Evolutionary conservation across 169 alveolate species (phyloP).

Genomic region (Eimeria sp.): DNA sequence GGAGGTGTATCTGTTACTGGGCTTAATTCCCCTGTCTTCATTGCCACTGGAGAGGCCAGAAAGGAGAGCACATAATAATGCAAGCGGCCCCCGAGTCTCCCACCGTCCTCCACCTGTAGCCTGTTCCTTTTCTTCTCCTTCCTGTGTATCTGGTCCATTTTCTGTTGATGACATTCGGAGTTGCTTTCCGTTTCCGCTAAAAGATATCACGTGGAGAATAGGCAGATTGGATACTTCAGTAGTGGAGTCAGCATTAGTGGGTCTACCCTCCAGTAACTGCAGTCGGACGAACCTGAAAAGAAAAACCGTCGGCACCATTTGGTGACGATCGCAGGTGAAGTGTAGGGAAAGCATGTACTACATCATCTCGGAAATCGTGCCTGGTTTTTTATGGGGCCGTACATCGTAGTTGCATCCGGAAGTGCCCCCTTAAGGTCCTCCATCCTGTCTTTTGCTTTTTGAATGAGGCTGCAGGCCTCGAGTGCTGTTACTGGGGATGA

Average conservation of each 20-base stretch:
- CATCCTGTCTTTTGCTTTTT: slow-evolving; percentile 62
- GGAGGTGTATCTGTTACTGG: neutral
- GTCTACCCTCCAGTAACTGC: neutral
- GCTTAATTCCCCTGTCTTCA: neutral
- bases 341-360: neutral
- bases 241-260: neutral
- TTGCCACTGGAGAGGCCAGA: neutral
- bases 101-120: neutral
- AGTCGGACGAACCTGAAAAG: slow-evolving; percentile 55
- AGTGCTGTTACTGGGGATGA: slow-evolving; percentile 38
- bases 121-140: neutral
- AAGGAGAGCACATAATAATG: slow-evolving; percentile 43
- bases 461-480: slow-evolving; percentile 54
- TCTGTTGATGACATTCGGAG: neutral
- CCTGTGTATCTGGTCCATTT: neutral
- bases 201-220: neutral
- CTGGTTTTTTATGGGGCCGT: neutral
- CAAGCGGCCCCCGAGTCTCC: slow-evolving; percentile 65
- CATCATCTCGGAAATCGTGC: neutral
- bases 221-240: neutral
- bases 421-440: neutral
- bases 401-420: slow-evolving; percentile 18
- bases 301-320: neutral
- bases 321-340: neutral
- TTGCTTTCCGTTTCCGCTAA: slow-evolving; percentile 37